Percentiles rank a stretch among this genome's conserved stretches.
Evolutionary conservation across 2,329 filamentous ascomycete species (phyloP).

Genomic region (Penicillium sp.): DNA sequence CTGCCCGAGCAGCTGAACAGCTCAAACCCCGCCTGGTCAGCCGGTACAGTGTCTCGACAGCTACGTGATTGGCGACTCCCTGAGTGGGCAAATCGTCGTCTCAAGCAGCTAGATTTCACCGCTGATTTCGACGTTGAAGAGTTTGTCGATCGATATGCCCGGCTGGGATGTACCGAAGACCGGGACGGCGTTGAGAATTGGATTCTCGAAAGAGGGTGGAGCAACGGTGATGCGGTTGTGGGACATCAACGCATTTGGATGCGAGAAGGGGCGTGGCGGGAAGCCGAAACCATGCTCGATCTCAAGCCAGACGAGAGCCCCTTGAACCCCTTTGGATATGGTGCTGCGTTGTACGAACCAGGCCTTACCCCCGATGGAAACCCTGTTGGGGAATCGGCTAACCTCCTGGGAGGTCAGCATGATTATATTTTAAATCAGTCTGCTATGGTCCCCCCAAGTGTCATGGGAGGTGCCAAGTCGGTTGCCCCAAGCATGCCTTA

Average conservation of each 20-base stretch:
- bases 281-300: slow-evolving; percentile 94
- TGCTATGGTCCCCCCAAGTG: slow-evolving; percentile 38
- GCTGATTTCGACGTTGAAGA: slow-evolving; percentile 95
- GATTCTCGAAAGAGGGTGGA: slow-evolving; percentile 94
- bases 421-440: slow-evolving; percentile 59
- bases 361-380: slow-evolving; percentile 66
- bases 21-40: slow-evolving; percentile 85
- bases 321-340: slow-evolving; percentile 51
- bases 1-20: slow-evolving; percentile 69
- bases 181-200: slow-evolving; percentile 91
- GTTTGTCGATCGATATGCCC: slow-evolving; percentile 77
- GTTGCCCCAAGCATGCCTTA: slow-evolving; percentile 48
- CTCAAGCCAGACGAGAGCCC: slow-evolving; percentile 65
- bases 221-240: slow-evolving; percentile 91
- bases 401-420: slow-evolving; percentile 68
- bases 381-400: slow-evolving; percentile 58
- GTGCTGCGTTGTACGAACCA: slow-evolving; percentile 64
- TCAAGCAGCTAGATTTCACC: slow-evolving; percentile 89
- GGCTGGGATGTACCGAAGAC: slow-evolving; percentile 84
- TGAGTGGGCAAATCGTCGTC: slow-evolving; percentile 94
- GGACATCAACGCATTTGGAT: slow-evolving; percentile 95
- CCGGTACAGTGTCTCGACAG: slow-evolving; percentile 86
- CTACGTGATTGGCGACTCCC: slow-evolving; percentile 89
- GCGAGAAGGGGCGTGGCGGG: slow-evolving; percentile 93
- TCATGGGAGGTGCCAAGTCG: slow-evolving; percentile 54